Percentiles rank a stretch among this genome's conserved stretches.
Evolutionary conservation across 352 stramenopile species (phyloP).

Genomic region (Pythium folliculosum): DNA sequence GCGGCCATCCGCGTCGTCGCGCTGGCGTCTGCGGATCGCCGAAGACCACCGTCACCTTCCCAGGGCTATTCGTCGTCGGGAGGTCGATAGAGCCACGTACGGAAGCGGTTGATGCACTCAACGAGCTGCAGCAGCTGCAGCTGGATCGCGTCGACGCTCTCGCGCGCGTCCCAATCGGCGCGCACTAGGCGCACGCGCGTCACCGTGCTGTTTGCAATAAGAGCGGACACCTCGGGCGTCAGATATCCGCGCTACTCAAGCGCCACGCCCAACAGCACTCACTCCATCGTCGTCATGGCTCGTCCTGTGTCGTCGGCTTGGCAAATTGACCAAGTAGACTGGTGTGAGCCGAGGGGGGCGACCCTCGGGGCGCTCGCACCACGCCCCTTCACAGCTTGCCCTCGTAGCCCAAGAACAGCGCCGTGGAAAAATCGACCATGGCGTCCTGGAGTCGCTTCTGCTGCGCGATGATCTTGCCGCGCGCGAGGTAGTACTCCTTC

Average conservation of each 20-base stretch:
- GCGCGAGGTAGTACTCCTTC: constrained; percentile 67
- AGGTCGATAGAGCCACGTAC: constrained; percentile 28
- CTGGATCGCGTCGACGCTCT: constrained; percentile 49
- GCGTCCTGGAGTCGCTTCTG: constrained; percentile 77
- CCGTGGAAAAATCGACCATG: constrained; percentile 81
- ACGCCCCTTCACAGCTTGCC: constrained; percentile 55
- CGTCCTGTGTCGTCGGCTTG: no score
- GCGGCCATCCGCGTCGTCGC: constrained; percentile 40
- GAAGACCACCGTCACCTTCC: no score
- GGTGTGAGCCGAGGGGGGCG: neutral
- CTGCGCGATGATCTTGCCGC: constrained; percentile 67
- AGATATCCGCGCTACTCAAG: no score
- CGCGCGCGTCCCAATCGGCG: constrained; percentile 55
- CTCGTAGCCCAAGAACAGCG: constrained; percentile 70
- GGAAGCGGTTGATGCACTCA: constrained; percentile 65
- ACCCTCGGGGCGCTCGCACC: no score
- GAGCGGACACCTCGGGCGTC: no score
- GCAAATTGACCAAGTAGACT: neutral
- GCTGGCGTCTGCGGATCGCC: constrained; percentile 56
- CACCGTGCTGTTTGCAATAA: constrained; percentile 3
- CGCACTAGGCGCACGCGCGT: constrained; percentile 35
- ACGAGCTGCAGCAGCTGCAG: constrained; percentile 58
- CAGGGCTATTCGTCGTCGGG: no score
- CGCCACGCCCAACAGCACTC: no score
- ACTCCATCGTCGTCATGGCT: constrained; percentile 25